Evolutionary conservation across 139 green algal genomes (phyloP).

Genomic region (Eudorina sp.): DNA sequence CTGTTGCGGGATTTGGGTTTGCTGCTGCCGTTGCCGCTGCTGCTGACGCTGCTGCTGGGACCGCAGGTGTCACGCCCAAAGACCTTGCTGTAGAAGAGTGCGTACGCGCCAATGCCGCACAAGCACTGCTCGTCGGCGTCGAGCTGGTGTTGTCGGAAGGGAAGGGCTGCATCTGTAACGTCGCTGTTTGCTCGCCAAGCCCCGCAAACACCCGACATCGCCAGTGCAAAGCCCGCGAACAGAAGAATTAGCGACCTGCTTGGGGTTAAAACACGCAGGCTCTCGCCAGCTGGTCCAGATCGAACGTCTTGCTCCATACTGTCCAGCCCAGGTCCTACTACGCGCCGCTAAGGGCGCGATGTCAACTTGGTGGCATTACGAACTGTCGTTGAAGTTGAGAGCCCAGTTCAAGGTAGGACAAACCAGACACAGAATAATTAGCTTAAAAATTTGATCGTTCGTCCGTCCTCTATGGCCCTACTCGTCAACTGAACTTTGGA

Average conservation of each 20-base stretch:
- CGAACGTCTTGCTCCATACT: background rate
- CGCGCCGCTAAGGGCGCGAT: background rate
- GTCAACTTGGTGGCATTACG: background rate
- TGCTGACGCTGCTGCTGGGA: background rate
- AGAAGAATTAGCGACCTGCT: background rate
- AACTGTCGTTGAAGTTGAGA: no score
- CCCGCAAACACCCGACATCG: background rate
- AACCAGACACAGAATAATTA: background rate
- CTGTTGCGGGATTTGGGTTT: background rate
- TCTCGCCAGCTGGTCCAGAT: background rate
- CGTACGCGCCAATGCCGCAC: conserved; percentile 7
- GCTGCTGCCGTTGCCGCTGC: background rate
- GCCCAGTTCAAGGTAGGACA: background rate
- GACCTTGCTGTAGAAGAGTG: conserved; percentile 16
- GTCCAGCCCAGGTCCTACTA: background rate
- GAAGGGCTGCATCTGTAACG: background rate
- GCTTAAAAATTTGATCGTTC: background rate
- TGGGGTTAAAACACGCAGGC: background rate
- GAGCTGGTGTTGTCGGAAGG: background rate
- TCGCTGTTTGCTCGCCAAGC: background rate
- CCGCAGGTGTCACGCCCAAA: background rate
- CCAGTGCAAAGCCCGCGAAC: background rate
- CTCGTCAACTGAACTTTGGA: background rate
- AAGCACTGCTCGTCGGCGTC: conserved; percentile 25
- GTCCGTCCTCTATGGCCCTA: background rate